These are phyloP conservation scores for Trypanosoma brucei DNA, from an alignment of 208 protist genomes.

Conservation along the genomic window DNA sequence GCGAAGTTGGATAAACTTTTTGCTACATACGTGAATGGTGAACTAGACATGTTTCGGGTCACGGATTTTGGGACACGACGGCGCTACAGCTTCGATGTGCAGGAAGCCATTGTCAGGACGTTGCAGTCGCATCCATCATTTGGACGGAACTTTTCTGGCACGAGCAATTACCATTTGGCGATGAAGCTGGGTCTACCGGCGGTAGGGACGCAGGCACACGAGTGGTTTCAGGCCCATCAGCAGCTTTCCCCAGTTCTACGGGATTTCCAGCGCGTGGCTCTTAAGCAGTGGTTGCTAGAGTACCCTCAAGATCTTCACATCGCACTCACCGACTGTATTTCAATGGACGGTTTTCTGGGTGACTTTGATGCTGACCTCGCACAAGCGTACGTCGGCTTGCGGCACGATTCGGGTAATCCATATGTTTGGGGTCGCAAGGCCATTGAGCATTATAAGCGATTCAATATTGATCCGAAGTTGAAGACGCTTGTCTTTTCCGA, in stretches of 20 bases:
- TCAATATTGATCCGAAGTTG: conserved; percentile 68
- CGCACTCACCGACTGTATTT: conserved; percentile 87
- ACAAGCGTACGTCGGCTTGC: conserved; percentile 58
- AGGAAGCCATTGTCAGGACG: conserved; percentile 62
- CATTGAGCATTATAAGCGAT: conserved; percentile 62
- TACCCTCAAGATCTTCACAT: conserved; percentile 79
- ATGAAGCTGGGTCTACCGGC: conserved; percentile 51
- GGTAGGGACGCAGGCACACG: conserved; percentile 83
- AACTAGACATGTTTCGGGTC: conserved; percentile 52
- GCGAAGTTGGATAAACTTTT: conserved; percentile 65
- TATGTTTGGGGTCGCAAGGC: conserved; percentile 74
- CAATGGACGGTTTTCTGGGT: conserved; percentile 82
- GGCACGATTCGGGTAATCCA: conserved; percentile 81
- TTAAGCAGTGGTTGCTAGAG: conserved; percentile 75
- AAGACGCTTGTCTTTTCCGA: conserved; percentile 88
- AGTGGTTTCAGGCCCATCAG: conserved; percentile 91
- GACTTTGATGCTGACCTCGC: conserved; percentile 71
- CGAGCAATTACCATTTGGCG: conserved; percentile 85
- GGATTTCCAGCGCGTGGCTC: conserved; percentile 61
- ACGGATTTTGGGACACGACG: conserved; percentile 82
- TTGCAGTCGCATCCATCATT: conserved; percentile 58
- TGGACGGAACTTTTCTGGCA: conserved; percentile 49
- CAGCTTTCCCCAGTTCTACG: conserved; percentile 69
- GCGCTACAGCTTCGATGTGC: conserved; percentile 76
- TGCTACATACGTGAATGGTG: conserved; percentile 29